Percentiles rank a stretch among this genome's conserved stretches.
Evolutionary conservation across 2,329 filamentous ascomycete species (phyloP).

Genomic region (Aspergillus ochraceoroseus): DNA sequence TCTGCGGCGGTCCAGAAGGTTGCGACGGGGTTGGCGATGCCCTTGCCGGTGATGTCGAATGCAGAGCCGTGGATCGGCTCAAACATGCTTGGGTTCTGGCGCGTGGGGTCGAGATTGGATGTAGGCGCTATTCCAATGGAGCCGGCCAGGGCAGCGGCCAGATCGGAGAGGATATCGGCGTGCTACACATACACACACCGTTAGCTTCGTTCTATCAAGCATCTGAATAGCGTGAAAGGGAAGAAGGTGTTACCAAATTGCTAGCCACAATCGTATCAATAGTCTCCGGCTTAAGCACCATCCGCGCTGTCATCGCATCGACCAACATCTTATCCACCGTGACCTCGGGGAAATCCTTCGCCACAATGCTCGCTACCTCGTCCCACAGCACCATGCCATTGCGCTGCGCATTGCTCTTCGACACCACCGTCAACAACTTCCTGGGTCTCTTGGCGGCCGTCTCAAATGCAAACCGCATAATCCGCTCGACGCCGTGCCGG

Average conservation of each 20-base stretch:
- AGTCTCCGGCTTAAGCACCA: constrained; percentile 57
- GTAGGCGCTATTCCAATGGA: constrained; percentile 69
- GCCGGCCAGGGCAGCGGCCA: constrained; percentile 65
- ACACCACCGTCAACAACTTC: constrained; percentile 59
- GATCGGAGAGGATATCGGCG: constrained; percentile 65
- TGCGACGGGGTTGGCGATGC: constrained; percentile 57
- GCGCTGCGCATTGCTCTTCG: constrained; percentile 61
- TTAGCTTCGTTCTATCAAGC: constrained; percentile 1
- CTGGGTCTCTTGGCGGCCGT: constrained; percentile 53
- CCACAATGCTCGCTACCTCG: constrained; percentile 54
- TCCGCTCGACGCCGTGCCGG: constrained; percentile 53
- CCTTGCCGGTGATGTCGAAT: constrained; percentile 61
- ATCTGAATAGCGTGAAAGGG: not conserved
- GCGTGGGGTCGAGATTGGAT: constrained; percentile 61
- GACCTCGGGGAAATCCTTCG: constrained; percentile 57
- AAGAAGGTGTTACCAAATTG: constrained; percentile 46
- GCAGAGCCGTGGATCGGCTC: constrained; percentile 62
- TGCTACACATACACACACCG: constrained; percentile 26
- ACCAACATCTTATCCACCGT: constrained; percentile 62
- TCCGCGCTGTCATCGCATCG: constrained; percentile 61
- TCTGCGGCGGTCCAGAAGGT: constrained; percentile 67
- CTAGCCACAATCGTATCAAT: constrained; percentile 62
- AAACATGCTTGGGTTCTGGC: constrained; percentile 58
- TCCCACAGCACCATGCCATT: constrained; percentile 67
- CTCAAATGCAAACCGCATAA: constrained; percentile 62